Evolutionary conservation across 2,329 filamentous ascomycete genomes (phyloP), one percentile per base, ranked within the genome.

Genomic region (Aspergillus uvarum): DNA sequence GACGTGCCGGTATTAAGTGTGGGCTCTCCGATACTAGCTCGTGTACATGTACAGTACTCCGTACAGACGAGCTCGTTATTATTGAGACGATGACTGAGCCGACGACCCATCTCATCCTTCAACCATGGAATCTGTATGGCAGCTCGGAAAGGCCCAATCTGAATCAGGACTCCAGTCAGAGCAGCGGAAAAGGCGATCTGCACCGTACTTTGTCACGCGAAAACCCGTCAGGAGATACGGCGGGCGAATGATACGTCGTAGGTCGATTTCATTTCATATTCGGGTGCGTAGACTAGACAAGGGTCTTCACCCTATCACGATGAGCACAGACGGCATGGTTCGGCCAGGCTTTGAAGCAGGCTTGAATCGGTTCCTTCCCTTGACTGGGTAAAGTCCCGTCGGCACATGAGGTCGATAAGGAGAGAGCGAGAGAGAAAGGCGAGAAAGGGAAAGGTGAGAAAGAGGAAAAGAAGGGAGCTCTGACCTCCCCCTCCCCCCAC

Each of bases 201-300:
- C 66, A 61, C 24, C 26, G 66, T 67, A 65, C 64, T 67, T 67
- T 67, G 64, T 65, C 63, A 67, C 61, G 59, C 60, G 58, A 59
- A 59, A 63, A 62, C 53, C 53, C 44, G 56, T 61, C 51, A 63
- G 61, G 58, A 61, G 55, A 57, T 14, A 21, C n/a, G 7, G 50
- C 16, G 48, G 51, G 22, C 64, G 56, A 67, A 67, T 67, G 54
- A 60, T 24, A 56, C 26, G 56, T 19, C 22, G 47, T 49, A 53
- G 49, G 51, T 49, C 54, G 60, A 67, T 64, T 67, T 56, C 63
- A 64, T 64, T 67, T 65, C 64, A 56, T 59, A 58, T 60, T 56
- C 47, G 56, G 53, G 49, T 52, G 56, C 59, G 59, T 51, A 56
- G 59, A 59, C 51, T 60, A 57, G 60, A 56, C 61, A 55, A 47